Evolutionary conservation across 768 basidiomycete species (phyloP).

Genomic region (Xerocomellus amylosporus): DNA sequence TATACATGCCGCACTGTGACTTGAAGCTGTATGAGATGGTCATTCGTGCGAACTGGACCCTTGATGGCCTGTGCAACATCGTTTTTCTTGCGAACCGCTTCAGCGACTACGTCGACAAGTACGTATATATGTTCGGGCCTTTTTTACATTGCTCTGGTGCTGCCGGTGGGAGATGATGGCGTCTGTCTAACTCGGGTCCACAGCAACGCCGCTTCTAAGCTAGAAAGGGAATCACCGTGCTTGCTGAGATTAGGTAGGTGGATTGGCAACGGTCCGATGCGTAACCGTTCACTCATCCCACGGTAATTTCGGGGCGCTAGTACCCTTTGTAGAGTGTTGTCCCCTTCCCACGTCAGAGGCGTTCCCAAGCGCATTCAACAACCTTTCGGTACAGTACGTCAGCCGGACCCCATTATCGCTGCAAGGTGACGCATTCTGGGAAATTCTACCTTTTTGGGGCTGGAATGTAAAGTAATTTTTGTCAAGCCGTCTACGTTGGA

Average conservation of each 20-base stretch:
- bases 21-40: constrained; percentile 65
- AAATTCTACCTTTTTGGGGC: background rate
- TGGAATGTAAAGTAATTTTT: background rate
- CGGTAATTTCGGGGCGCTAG: constrained; percentile 34
- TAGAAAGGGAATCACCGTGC: constrained; percentile 51
- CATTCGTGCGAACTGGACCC: constrained; percentile 59
- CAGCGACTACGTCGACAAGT: constrained; percentile 68
- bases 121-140: constrained; percentile 15
- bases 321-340: constrained; percentile 44
- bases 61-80: constrained; percentile 42
- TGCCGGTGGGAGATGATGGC: background rate
- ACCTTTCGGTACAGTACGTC: constrained; percentile 56
- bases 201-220: constrained; percentile 53
- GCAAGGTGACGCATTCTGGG: constrained; percentile 29
- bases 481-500: background rate
- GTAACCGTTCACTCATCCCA: constrained; percentile 6
- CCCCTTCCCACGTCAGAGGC: constrained; percentile 48
- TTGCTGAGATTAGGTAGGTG: constrained; percentile 52
- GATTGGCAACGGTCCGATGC: background rate
- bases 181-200: constrained; percentile 13
- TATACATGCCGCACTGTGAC: constrained; percentile 82
- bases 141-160: background rate
- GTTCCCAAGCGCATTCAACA: constrained; percentile 68
- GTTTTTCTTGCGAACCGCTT: constrained; percentile 67
- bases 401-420: constrained; percentile 18